phyloP scores from a whole-genome alignment of 768 basidiomycete species.

The Phylloporus rhodoxanthus region DNA sequence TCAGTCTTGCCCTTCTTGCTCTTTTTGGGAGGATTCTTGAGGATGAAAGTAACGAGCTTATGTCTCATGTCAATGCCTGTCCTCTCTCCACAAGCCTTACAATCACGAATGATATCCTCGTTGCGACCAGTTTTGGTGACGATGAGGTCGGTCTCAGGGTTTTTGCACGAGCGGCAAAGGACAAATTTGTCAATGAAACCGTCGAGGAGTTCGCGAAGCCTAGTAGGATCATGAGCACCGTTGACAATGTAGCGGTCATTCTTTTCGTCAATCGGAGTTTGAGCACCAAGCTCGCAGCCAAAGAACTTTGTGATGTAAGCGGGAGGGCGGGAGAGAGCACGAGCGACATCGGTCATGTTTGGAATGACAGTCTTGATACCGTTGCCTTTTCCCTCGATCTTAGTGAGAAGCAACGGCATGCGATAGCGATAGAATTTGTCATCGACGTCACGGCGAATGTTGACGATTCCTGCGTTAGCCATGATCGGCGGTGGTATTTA shows the following conservation, averaged over 20 bases:
- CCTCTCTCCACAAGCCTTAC: constrained; percentile 96
- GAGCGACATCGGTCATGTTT: constrained; percentile 97
- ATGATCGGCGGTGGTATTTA: constrained; percentile 66
- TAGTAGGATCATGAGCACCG: constrained; percentile 86
- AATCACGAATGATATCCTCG: constrained; percentile 91
- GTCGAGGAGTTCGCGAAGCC: constrained; percentile 93
- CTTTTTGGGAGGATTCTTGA: constrained; percentile 96
- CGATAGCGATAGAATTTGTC: constrained; percentile 97
- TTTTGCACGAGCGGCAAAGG: constrained; percentile 95
- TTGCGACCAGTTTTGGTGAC: constrained; percentile 74
- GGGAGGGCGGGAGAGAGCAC: constrained; percentile 90
- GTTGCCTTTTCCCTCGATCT: constrained; percentile 99
- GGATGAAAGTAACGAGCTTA: constrained; percentile 91
- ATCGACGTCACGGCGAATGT: constrained; percentile 93
- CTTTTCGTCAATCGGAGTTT: constrained; percentile 93
- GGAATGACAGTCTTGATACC: constrained; percentile 99
- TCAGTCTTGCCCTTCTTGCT: constrained; percentile 46
- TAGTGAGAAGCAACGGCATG: constrained; percentile 92
- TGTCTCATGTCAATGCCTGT: constrained; percentile 94
- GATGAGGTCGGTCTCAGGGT: constrained; percentile 95
- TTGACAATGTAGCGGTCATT: constrained; percentile 99
- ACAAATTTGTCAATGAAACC: constrained; percentile 98
- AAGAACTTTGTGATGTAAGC: constrained; percentile 99
- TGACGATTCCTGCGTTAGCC: constrained; percentile 77
- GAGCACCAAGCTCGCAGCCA: constrained; percentile 96